Evolutionary conservation across 306 rosid genomes (phyloP).

Genomic region (Notholithocarpus densiflorus): DNA sequence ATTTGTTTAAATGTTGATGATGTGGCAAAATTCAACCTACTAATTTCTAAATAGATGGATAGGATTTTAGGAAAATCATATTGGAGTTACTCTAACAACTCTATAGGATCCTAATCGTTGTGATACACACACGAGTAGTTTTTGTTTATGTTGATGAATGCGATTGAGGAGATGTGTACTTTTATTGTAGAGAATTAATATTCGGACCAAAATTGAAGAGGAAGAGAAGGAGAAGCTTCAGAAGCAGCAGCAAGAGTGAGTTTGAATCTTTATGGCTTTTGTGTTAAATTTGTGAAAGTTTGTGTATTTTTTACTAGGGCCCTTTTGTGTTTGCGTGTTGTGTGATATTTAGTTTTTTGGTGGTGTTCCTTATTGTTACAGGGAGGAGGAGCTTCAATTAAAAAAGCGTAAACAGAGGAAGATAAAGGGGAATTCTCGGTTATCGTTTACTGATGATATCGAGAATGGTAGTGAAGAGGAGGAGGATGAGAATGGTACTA

Average conservation of each 20-base stretch:
- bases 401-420: conserved; percentile 90
- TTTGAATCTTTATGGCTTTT: neutral
- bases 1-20: too few species aligned
- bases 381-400: conserved; percentile 89
- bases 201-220: conserved; percentile 89
- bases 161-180: neutral
- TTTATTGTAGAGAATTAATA: conserved; percentile 69
- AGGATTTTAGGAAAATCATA: too few species aligned
- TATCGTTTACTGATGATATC: conserved; percentile 84
- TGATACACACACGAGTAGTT: neutral
- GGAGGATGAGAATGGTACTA: conserved; percentile 47
- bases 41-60: too few species aligned
- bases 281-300: neutral
- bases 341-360: neutral
- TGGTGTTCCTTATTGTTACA: conserved; percentile 13
- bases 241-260: conserved; percentile 87
- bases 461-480: conserved; percentile 80
- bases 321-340: neutral
- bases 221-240: conserved; percentile 99
- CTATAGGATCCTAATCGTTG: neutral
- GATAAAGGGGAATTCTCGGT: conserved; percentile 71
- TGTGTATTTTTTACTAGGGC: neutral
- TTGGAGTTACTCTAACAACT: too few species aligned
- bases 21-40: too few species aligned
- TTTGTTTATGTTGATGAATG: neutral